phyloP scores from a whole-genome alignment of 179 eudicot species.

The Amaranthus tricolor region DNA sequence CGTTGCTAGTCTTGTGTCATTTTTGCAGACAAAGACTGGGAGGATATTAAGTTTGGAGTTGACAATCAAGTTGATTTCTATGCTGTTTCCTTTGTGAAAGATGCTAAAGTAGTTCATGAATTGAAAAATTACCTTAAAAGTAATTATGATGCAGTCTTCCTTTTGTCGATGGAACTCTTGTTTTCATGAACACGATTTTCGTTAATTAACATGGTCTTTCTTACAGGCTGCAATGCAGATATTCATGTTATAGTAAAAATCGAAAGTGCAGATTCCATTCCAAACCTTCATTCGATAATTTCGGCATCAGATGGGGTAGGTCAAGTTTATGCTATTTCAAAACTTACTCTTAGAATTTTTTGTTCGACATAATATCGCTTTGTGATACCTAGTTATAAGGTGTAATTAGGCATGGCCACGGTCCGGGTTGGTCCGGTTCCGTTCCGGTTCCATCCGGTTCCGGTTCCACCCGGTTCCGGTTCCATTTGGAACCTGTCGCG shows the following conservation, averaged over 20 bases:
- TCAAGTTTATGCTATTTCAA: conserved; percentile 2
- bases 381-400: too few relatives aligned
- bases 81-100: conserved; percentile 97
- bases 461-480: too few relatives aligned
- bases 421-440: too few relatives aligned
- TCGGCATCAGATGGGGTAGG: conserved; percentile 96
- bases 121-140: conserved; percentile 82
- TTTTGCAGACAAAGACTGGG: conserved; percentile 91
- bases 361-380: too few relatives aligned
- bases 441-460: too few relatives aligned
- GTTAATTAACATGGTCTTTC: conserved; percentile 12
- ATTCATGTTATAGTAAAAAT: conserved; percentile 83
- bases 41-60: conserved; percentile 98
- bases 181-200: not conserved
- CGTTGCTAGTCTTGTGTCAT: not conserved
- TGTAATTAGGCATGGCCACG: too few relatives aligned
- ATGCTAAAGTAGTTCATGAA: conserved; percentile 82
- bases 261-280: conserved; percentile 98
- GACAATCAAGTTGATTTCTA: conserved; percentile 89
- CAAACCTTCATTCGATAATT: conserved; percentile 85
- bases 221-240: conserved; percentile 78
- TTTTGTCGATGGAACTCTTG: not conserved
- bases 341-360: not conserved
- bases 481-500: too few relatives aligned
- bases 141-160: conserved; percentile 20